Evolutionary conservation across 1,139 yeast species (phyloP), one percentile per base, ranked within the genome.

Genomic region (Wickerhamomyces sp.): DNA sequence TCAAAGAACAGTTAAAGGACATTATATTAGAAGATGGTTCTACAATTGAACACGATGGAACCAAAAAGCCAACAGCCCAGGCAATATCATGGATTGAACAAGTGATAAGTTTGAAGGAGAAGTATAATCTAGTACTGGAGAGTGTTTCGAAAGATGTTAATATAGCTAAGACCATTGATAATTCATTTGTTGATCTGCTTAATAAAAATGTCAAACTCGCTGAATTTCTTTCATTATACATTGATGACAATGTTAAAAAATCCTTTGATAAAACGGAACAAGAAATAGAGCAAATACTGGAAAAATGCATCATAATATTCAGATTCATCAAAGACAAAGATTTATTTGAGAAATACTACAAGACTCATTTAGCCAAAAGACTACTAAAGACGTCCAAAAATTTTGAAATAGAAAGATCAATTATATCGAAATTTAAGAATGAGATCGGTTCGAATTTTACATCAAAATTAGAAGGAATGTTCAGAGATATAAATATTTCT

Each of bases 291-390:
- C 70, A 63, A 2, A 65, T 76, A 9, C 63, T 88, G 34, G 69
- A 68, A 35, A 72, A 74, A 32, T 74, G 89, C 0, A 70, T 84
- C 10, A 62, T 69, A 27, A 70, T 92, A 33, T 80, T 89, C 54
- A 68, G 82, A 41, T 81, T 77, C 51, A 71, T 92, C 31, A 72
- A 77, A 39, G 97, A 92, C 52, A 90, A 88, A 56, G 97, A 92
- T 60, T 68, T 87, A 28, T 92, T 92, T 62, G 96, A 88, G 59
- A 80, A 77, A 26, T 81, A 84, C 48, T 92, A 88, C 61, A 90
- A 90, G 51, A 85, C 83, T 40, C 96, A 88, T 63, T 72, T 92
- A 47, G 97, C 97, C 1, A 88, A 87, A 57, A 68, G 98, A 43
- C 58, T 81, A 27, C 69, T 92, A 40, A 80, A 86, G 42, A 78